Evolutionary conservation across 176 grass and related monocot genomes (phyloP).

Genomic region (Cymbopogon citratus): DNA sequence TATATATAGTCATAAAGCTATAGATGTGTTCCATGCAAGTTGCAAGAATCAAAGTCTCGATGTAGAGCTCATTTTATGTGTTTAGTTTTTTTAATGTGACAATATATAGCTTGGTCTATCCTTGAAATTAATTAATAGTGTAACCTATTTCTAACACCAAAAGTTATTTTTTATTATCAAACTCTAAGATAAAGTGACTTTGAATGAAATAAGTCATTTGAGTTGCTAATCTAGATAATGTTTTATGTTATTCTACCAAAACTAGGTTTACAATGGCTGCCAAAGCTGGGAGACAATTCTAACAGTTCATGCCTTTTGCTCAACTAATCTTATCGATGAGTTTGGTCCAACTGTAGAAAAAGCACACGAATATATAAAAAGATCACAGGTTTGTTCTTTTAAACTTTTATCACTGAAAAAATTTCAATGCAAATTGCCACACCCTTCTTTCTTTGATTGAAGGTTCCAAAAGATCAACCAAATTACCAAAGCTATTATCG

Average conservation of each 20-base stretch:
- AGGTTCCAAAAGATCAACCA: not conserved
- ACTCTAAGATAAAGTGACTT: not conserved
- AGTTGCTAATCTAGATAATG: not conserved
- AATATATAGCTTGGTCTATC: not conserved
- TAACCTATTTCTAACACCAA: not conserved
- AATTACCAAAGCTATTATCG: not conserved
- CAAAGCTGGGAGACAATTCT: not conserved
- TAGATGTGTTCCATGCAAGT: not conserved
- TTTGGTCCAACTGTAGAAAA: not conserved
- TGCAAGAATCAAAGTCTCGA: not conserved
- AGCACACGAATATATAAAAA: not conserved
- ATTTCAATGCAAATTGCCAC: not conserved
- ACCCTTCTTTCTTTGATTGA: not conserved
- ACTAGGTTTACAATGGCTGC: not conserved
- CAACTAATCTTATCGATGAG: not conserved
- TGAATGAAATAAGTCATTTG: not conserved
- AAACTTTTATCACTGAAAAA: not conserved
- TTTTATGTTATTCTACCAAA: not conserved
- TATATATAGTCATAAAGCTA: not conserved
- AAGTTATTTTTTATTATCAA: not conserved
- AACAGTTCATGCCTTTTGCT: not conserved
- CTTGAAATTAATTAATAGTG: not conserved
- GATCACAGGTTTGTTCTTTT: not conserved
- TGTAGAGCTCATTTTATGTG: not conserved
- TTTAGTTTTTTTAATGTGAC: not conserved